Evolutionary conservation across 805 yeast genomes (phyloP), one percentile per base, ranked within the genome.

Genomic region (Yamadazyma sp.): DNA sequence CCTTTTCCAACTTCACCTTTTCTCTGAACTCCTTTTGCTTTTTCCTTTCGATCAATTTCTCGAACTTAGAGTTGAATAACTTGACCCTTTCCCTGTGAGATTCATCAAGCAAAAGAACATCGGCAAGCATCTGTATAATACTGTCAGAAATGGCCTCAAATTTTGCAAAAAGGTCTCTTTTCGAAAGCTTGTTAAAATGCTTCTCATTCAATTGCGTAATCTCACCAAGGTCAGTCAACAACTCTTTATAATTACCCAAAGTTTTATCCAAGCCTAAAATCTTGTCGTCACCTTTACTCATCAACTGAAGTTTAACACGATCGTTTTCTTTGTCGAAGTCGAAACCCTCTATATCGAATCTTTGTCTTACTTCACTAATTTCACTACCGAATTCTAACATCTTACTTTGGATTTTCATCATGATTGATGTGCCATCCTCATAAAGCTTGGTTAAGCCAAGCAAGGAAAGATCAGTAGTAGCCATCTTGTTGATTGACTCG

Each of bases 291-390:
- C 56, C 56, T 11, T 38, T 46, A 14, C 36, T 39, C 35, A 55
- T 27, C 3, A 55, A 35, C 33, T 53, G 53, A 3, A 55, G 29
- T 37, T 67, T 69, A 31, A 78, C 53, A 43, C 73, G 68, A 23
- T 63, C 60, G 41, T 71, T 73, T 48, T 77, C 80, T 37, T 70
- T 67, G 22, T 73, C 76, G 42, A 73, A 77, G 48, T 80, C 76
- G 17, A 80, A 52, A 0, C 70, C 75, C 15, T 64, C 56, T 3
- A 62, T 64, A 3, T 69, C 67, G 49, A 65, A 79, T 27, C 66
- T 64, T 17, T 60, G 53, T 42, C 73, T 61, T 23, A 77, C 45
- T 2, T 60, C 64, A 24, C 54, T 49, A 4, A 78, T 62, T 39
- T 75, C 75, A 29, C 65, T 67, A 1, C 75, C 71, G 57, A 70